Evolutionary conservation across 1,284 basidiomycete genomes (phyloP).

Genomic region (Malassezia nana): DNA sequence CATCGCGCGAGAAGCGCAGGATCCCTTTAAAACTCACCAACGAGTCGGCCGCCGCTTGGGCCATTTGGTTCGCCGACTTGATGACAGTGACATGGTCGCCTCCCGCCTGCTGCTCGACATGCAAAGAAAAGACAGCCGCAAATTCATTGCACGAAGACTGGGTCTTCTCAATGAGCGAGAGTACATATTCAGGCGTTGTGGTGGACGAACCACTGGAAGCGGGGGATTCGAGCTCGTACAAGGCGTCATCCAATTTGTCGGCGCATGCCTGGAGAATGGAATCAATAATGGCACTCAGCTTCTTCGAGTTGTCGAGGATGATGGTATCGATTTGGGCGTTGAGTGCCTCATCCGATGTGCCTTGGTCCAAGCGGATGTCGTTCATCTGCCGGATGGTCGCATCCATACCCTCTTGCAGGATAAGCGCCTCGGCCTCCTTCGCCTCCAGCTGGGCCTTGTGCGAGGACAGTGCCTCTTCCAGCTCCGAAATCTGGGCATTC

Average conservation of each 20-base stretch:
- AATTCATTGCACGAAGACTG: constrained; percentile 89
- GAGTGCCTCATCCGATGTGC: constrained; percentile 73
- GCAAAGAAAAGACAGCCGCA: constrained; percentile 83
- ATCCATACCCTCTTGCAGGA: constrained; percentile 94
- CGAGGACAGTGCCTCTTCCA: constrained; percentile 85
- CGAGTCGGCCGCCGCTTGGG: constrained; percentile 83
- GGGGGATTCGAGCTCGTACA: constrained; percentile 94
- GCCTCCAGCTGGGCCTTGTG: constrained; percentile 75
- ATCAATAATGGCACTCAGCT: constrained; percentile 96
- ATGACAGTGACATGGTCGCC: constrained; percentile 96
- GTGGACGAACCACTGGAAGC: constrained; percentile 85
- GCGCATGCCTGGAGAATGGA: constrained; percentile 91
- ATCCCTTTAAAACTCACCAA: constrained; percentile 88
- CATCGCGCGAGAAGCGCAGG: constrained; percentile 77
- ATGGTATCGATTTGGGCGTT: constrained; percentile 93
- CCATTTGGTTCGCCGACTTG: constrained; percentile 90
- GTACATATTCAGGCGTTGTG: constrained; percentile 91
- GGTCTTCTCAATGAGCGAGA: constrained; percentile 97
- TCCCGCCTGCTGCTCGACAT: constrained; percentile 74
- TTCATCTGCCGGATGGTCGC: constrained; percentile 78
- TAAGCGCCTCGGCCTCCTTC: constrained; percentile 90
- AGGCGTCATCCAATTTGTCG: constrained; percentile 89
- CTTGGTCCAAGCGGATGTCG: constrained; percentile 76
- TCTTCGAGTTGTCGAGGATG: constrained; percentile 93
- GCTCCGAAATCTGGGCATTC: constrained; percentile 86